Base-by-base conservation (phyloP, 2,329 filamentous ascomycete genomes). In the Parastagonospora nodorum region DNA sequence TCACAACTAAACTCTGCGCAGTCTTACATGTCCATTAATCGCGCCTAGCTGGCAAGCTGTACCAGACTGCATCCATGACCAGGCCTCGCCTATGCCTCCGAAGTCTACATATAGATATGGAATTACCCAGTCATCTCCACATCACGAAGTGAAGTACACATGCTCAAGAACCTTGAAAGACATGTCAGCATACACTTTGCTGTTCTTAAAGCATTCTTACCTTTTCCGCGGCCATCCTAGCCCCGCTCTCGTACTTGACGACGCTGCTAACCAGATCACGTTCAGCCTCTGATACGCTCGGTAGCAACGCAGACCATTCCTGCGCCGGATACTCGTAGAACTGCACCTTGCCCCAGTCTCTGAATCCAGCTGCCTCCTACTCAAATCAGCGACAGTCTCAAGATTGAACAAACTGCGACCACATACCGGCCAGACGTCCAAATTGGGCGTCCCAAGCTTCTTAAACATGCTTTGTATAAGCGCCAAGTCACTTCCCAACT, bases 381-480 rank as follows among this genome's bases (percentile, higher is more conserved):
- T 50, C 19, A 9, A 39, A 53, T 29, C 55, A 56, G 66, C 40
- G 28, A 42, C 38, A 36, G 5, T 1, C 24, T 32, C 9, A 28
- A 33, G 12, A 7, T 27, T 37, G 36, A 0, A 16, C 7, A 14
- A 24, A 37, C 2, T 32, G 24, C 2, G 30, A 28, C 41, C 1
- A 55, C 81, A 61, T 73, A 85, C 90, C 2, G 94, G 94, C 94
- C 94, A 99, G 0, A 79, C 85, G 45, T 87, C 78, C n/a, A 80
- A 74, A 38, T 88, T 88, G 0, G 94, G 94, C 1, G 92, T 97
- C 1, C 95, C 95, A 6, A 99, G 74, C 0, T 88, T 95, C 74
- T 89, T 87, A 76, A 99, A 97, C 31, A 97, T 93, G 66, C 91
- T 96, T 45, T 92, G 82, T 49, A 99, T 93, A 43, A 99, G 79